Evolutionary conservation across 1,284 basidiomycete genomes (phyloP).

Genomic region (Singerocomus rubriflavus): DNA sequence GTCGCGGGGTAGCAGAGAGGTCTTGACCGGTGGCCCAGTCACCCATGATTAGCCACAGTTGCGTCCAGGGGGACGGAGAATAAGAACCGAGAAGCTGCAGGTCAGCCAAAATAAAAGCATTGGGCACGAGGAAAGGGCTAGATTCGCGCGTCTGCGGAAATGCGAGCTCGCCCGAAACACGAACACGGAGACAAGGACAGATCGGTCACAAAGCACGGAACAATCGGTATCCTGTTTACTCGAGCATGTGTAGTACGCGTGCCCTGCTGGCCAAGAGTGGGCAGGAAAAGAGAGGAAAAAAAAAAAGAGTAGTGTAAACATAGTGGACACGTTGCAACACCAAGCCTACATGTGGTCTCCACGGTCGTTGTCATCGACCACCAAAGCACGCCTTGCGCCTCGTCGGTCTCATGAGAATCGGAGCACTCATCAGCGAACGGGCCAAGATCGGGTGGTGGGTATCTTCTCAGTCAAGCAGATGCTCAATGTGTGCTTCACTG

Average conservation of each 20-base stretch:
- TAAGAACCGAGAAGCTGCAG: slow-evolving; percentile 5
- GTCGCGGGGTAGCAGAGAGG: slow-evolving; percentile 23
- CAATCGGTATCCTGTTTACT: slow-evolving; percentile 13
- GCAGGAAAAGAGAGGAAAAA: background rate
- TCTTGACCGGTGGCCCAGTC: slow-evolving; percentile 18
- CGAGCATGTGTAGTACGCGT: slow-evolving; percentile 28
- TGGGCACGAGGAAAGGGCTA: slow-evolving; percentile 30
- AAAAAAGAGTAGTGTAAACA: slow-evolving; percentile 7
- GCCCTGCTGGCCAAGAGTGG: slow-evolving; percentile 15
- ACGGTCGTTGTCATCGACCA: slow-evolving; percentile 4
- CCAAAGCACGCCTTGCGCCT: background rate
- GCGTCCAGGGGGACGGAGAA: background rate
- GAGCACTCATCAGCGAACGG: background rate
- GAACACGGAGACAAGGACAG: slow-evolving; percentile 20
- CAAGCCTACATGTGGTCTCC: slow-evolving; percentile 20
- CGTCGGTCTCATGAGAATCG: slow-evolving; percentile 1
- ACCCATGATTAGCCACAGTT: slow-evolving; percentile 11
- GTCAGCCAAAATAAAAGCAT: slow-evolving; percentile 22
- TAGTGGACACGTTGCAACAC: slow-evolving; percentile 25
- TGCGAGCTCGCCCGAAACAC: slow-evolving; percentile 27
- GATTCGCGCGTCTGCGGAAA: slow-evolving; percentile 23
- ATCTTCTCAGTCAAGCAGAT: background rate
- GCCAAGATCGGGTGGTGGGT: background rate
- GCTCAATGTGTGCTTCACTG: background rate
- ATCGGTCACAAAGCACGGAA: slow-evolving; percentile 23